Evolutionary conservation across 306 rosid species (phyloP), one percentile per base, ranked within the genome.

Genomic region (Ormosia semicastrata): DNA sequence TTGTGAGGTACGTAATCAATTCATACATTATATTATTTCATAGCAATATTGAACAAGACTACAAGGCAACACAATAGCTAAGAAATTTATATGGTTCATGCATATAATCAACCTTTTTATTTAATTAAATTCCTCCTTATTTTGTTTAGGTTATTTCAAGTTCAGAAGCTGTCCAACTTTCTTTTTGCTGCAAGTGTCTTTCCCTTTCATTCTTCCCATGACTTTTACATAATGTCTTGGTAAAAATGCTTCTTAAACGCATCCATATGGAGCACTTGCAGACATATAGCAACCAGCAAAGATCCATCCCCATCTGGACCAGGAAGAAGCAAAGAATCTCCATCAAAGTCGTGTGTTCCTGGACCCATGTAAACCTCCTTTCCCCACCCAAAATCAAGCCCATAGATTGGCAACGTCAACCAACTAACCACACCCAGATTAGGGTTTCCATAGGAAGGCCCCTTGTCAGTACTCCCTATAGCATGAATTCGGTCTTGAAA

Each of bases 311-410:
- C 86, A 50, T 77, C 58, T 0, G 73, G 75, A 52, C 88, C 67
- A 0, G 86, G 85, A 71, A 86, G 85, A 47, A 89, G 39, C 76
- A 80, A 46, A n/a, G 81, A 54, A 54, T 84, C 82, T 6, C 93
- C 97, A 73, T 92, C 97, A 4, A 17, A 37, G 3, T 62, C 85
- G 67, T 86, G 84, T 0, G 89, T 46, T 3, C 89, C 89, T 0
- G 91, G 89, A 2, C 91, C 92, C 85, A 88, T 87, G 47, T 82
- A 84, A 33, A 79, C 39, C 32, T 89, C 90, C 39, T 86, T 89
- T 2, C 93, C 92, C 94, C 92, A 89, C 4, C 97, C 97, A 78
- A 92, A 92, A 65, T 92, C 93, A 36, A 83, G 72, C 6, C 86
- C 93, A 63, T 89, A 76, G 0, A 90, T 17, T 0, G 94, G 92